These are phyloP conservation scores for Volvox reticuliferus DNA, from an alignment of 139 green algal genomes.

Conservation along the genomic window DNA sequence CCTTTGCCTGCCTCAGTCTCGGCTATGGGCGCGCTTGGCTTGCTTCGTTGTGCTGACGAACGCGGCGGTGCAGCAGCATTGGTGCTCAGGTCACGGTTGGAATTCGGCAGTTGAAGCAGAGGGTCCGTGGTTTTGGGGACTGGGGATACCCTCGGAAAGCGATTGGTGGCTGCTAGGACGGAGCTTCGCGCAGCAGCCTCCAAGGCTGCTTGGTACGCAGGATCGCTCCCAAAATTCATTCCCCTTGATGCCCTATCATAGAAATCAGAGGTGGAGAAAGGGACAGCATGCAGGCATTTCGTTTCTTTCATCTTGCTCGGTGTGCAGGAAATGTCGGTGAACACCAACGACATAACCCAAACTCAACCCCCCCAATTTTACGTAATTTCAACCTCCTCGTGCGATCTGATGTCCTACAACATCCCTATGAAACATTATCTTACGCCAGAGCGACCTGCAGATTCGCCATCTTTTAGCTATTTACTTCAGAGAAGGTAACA, in stretches of 20 bases:
- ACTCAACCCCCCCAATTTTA: background rate
- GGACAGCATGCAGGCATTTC: background rate
- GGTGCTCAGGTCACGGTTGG: background rate
- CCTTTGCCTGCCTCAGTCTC: background rate
- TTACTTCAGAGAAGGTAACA: background rate
- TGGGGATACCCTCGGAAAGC: background rate
- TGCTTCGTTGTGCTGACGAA: too few relatives aligned
- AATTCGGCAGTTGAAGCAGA: background rate
- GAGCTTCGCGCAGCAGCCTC: constrained; percentile 26
- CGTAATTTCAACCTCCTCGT: background rate
- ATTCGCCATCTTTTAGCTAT: background rate
- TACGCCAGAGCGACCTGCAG: background rate
- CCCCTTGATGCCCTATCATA: background rate
- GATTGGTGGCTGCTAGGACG: background rate
- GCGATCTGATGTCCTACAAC: background rate
- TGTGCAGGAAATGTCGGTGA: background rate
- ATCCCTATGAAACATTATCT: too few relatives aligned
- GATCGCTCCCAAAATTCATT: background rate
- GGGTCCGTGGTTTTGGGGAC: background rate
- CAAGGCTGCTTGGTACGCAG: constrained; percentile 18
- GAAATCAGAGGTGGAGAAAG: background rate
- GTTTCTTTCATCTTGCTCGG: too few relatives aligned
- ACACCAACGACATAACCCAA: background rate
- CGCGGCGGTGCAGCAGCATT: background rate
- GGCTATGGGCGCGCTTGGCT: too few relatives aligned